phyloP scores from a whole-genome alignment of 768 basidiomycete species.

The Leccinum variicolor region DNA sequence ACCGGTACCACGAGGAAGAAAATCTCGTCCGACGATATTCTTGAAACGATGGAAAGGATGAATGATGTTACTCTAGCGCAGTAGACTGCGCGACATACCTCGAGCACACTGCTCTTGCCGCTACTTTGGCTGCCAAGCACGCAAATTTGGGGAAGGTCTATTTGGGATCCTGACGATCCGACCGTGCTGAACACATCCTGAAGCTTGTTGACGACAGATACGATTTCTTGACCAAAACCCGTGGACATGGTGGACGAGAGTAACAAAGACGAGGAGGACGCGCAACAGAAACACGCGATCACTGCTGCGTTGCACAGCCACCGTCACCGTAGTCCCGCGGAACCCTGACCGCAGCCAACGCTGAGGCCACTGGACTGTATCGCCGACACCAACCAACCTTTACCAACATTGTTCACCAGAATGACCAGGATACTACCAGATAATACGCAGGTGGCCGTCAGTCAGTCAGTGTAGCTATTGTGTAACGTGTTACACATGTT shows the following conservation, averaged over 20 bases:
- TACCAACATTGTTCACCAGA: neutral
- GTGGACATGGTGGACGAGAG: slow-evolving; percentile 40
- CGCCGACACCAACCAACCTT: neutral
- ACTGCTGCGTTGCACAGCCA: slow-evolving; percentile 26
- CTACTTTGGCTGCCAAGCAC: slow-evolving; percentile 90
- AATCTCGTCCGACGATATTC: slow-evolving; percentile 99
- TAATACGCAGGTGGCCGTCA: neutral
- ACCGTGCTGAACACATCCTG: slow-evolving; percentile 89
- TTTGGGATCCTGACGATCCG: slow-evolving; percentile 70
- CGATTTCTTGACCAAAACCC: slow-evolving; percentile 78
- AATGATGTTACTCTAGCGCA: neutral
- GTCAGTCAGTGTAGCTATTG: neutral
- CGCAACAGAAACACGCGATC: slow-evolving; percentile 22
- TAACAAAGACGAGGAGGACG: slow-evolving; percentile 12
- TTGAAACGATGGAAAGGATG: slow-evolving; percentile 30
- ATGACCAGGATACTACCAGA: slow-evolving; percentile 2
- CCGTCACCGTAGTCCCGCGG: slow-evolving; percentile 4
- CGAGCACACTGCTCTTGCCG: slow-evolving; percentile 90
- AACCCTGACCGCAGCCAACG: neutral
- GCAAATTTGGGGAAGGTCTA: slow-evolving; percentile 91
- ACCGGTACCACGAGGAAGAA: slow-evolving; percentile 97
- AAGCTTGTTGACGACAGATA: slow-evolving; percentile 79
- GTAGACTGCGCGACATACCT: slow-evolving; percentile 46
- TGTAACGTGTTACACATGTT: too few species aligned
- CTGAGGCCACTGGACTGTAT: neutral